Percentiles rank a stretch among this genome's conserved stretches.
Evolutionary conservation across 2,329 filamentous ascomycete species (phyloP).

Genomic region (Botrytis deweyae): DNA sequence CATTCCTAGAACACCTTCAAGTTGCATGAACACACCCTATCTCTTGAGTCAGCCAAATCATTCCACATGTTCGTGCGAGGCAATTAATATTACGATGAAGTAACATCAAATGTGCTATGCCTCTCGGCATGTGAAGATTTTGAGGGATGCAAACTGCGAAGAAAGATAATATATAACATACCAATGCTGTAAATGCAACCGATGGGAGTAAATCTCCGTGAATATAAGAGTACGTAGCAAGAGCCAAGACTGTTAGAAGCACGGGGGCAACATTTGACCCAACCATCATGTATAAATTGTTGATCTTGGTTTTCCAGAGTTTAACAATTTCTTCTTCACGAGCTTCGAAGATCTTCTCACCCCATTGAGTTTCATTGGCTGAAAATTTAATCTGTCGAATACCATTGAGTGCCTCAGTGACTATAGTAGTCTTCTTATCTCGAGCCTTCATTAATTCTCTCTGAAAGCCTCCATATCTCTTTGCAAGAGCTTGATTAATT

Average conservation of each 20-base stretch:
- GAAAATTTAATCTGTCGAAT: conserved; percentile 83
- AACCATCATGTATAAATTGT: conserved; percentile 29
- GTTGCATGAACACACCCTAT: conserved; percentile 62
- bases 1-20: conserved; percentile 67
- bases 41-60: not conserved
- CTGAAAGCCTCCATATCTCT: conserved; percentile 61
- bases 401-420: conserved; percentile 72
- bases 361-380: conserved; percentile 71
- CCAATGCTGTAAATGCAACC: conserved; percentile 73
- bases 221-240: conserved; percentile 65
- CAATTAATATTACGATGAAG: not conserved
- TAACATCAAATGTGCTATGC: not conserved
- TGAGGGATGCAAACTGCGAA: not conserved
- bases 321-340: conserved; percentile 64
- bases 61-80: not conserved
- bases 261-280: conserved; percentile 71
- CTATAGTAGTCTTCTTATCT: conserved; percentile 69
- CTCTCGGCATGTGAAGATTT: not conserved
- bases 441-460: conserved; percentile 69
- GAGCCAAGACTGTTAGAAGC: conserved; percentile 66
- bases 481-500: conserved; percentile 64
- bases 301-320: conserved; percentile 51
- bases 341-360: conserved; percentile 63
- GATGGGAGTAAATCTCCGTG: conserved; percentile 65
- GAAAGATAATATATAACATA: not conserved